Conservation (phyloP, 257 asterid species). For the Coffea canephora region DNA sequence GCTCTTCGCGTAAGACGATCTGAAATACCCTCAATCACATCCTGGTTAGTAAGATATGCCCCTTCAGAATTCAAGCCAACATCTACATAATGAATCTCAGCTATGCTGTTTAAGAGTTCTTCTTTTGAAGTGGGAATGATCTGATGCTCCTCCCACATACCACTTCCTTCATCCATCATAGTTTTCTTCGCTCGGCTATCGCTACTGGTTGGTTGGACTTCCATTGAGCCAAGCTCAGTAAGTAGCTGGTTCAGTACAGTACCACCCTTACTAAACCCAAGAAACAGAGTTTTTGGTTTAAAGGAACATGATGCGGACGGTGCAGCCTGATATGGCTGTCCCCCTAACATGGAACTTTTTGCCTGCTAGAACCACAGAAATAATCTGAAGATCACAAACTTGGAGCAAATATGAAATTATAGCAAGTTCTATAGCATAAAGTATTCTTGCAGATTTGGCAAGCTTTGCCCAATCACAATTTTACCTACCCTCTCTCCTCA, state of each 20-base stretch:
- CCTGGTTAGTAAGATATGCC: constrained; percentile 70
- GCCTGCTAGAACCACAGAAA: constrained; percentile 47
- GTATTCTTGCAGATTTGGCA: neutral
- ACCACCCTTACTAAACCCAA: constrained; percentile 98
- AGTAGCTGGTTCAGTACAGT: constrained; percentile 79
- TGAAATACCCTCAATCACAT: constrained; percentile 51
- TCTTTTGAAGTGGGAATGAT: constrained; percentile 68
- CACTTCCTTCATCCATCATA: constrained; percentile 26
- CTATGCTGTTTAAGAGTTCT: constrained; percentile 58
- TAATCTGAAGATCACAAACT: constrained; percentile 2
- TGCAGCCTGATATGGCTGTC: constrained; percentile 46
- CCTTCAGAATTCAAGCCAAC: constrained; percentile 82
- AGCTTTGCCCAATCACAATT: no score
- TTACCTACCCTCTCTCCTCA: neutral
- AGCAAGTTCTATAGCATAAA: neutral
- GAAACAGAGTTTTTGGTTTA: constrained; percentile 64
- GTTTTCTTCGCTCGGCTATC: constrained; percentile 28
- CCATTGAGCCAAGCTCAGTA: constrained; percentile 61
- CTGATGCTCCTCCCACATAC: constrained; percentile 35
- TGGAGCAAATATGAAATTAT: neutral
- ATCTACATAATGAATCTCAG: constrained; percentile 88
- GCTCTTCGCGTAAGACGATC: constrained; percentile 43
- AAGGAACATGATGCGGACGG: constrained; percentile 35
- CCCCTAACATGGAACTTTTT: constrained; percentile 38
- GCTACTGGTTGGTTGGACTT: constrained; percentile 31